Base-by-base conservation (phyloP, 176 grass and related monocot genomes). In the Phragmites australis region DNA sequence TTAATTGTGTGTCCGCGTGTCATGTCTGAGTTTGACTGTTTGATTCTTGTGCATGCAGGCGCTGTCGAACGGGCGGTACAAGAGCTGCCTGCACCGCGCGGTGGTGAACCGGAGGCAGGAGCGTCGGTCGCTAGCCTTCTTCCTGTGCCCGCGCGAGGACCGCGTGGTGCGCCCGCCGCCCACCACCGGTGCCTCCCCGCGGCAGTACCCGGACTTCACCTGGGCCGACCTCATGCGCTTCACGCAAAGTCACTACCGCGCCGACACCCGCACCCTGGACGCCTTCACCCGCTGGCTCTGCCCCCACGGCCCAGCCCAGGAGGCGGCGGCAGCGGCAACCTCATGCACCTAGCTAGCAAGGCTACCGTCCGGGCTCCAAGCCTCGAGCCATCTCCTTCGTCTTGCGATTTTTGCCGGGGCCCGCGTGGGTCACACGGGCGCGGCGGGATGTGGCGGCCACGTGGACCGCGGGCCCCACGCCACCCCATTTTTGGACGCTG, bases 111-210 rank as follows among this genome's bases (percentile, higher is more conserved):
- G 37, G 74, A 73, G 55, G 14, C 82, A 61, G 39, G 88, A 90
- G 83, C 80, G 95, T 40, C 83, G 86, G n/a, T 97, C 95, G 32
- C 64, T 97, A 73, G 95, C 92, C 78, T 97, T 97, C 92, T 97
- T 97, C 74, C 77, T 97, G 2, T 94, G 92, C 70, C 95, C 95
- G 62, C 74, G 76, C 45, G 92, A 84, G 72, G 92, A 94, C 86
- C 78, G 88, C 68, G 92, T 97, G 51, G 92, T 97, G 77, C 78
- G 90, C n/a, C 92, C 95, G 26, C 92, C 92, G 18, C 9, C 85
- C 12, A 45, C 85, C 12, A 45, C 73, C 8, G 77, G 17, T 43
- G 49, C 42, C 6, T 3, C 65, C 0, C 69, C 89, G 15, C 87
- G 92, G 1, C 77, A 60, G 23, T 97, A 92, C 88, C 95, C 95